A percentile compares a stretch with the other conserved stretches of the same genome.
These are phyloP conservation scores for Viola pubescens DNA, from an alignment of 441 rosid genomes.

Conservation along the genomic window DNA sequence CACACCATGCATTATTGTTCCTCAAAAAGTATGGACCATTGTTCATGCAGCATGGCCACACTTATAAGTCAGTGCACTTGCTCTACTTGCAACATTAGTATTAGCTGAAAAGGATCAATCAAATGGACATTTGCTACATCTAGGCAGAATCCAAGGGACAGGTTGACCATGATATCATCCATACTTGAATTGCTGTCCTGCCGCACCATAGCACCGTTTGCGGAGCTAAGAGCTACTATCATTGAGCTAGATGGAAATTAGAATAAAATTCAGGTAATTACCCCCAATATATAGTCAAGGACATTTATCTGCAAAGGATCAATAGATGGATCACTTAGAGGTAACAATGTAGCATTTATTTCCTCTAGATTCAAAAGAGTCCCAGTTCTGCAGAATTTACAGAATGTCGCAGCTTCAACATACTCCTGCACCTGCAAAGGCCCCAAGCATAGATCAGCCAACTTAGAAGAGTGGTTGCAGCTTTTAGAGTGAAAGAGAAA, in stretches of 20 bases:
- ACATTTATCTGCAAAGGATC: slow-evolving; percentile 77
- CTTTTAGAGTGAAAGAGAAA: slow-evolving; percentile 10
- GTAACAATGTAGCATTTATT: slow-evolving; percentile 54
- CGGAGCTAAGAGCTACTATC: not conserved
- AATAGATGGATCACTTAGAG: slow-evolving; percentile 52
- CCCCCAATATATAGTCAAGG: slow-evolving; percentile 90
- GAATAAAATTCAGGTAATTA: slow-evolving; percentile 23
- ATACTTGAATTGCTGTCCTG: no score
- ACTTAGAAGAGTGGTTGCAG: slow-evolving; percentile 6
- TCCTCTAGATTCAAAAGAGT: slow-evolving; percentile 63
- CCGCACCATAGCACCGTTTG: no score
- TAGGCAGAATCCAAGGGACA: no score
- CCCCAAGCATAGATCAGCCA: slow-evolving; percentile 8
- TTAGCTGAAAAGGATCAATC: no score
- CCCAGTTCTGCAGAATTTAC: slow-evolving; percentile 67
- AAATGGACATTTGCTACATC: no score
- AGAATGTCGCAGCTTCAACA: slow-evolving; percentile 90
- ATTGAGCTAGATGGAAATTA: slow-evolving; percentile 3
- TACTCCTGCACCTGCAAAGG: slow-evolving; percentile 77
- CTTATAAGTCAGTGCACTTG: no score
- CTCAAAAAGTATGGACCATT: no score
- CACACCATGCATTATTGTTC: no score
- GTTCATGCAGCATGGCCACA: no score
- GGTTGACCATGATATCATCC: no score
- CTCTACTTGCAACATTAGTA: no score